Evolutionary conservation across 2,329 filamentous ascomycete genomes (phyloP), one percentile per base, ranked within the genome.

Genomic region (Nothophoma quercina): DNA sequence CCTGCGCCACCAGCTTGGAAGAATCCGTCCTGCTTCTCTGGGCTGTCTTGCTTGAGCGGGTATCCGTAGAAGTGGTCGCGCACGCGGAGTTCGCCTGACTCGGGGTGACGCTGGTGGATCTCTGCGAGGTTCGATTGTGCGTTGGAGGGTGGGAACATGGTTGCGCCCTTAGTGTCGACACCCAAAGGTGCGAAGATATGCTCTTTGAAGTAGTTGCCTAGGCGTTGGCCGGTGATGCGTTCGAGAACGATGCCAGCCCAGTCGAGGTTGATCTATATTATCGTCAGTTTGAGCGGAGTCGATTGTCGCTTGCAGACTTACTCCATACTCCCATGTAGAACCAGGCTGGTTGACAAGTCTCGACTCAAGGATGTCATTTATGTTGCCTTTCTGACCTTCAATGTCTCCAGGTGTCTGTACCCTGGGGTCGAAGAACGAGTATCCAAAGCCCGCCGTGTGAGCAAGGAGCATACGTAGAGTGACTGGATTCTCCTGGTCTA

Each of bases 261-360:
- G 65, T 82, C 79, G 43, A 80, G 75, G 56, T 74, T 77, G 46
- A 76, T 74, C 82, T 86, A 46, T 3, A 36, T 8, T 18, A 0
- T 7, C 30, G 34, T 44, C 5, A 43, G 32, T n/a, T 26, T 19
- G 5, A 23, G 12, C 12, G 12, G 5, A 7, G 1, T 6, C 12
- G 1, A 9, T 5, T 9, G 5, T 13, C 15, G 16, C 18, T 12
- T 2, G 8, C n/a, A 32, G 23, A 59, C 68, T 53, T 62, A 76
- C 72, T 1, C 73, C 72, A 35, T 89, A 88, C 50, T 84, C 78
- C 83, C 84, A 89, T 3, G 75, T 75, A 19, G 81, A 78, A 0
- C 86, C 86, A 0, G 87, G 87, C 58, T 89, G 85, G 58, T 86
- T 85, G 1, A 88, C 67, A 13, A 90, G 69, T 1, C 86, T 83